phyloP scores from a whole-genome alignment of 805 yeast species.

The Schizosaccharomyces cryophilus region DNA sequence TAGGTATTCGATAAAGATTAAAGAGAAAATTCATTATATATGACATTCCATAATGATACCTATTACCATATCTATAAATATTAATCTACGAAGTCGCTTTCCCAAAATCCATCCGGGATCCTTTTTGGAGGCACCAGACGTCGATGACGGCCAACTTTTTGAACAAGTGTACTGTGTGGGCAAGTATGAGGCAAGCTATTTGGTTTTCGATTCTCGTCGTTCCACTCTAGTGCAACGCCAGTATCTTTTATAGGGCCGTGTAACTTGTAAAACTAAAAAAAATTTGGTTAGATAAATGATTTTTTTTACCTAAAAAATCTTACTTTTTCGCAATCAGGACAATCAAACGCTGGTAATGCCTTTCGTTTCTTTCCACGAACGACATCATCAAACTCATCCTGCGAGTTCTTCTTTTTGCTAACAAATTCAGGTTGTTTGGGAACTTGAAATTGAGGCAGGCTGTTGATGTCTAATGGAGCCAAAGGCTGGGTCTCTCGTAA shows the following conservation, averaged over 20 bases:
- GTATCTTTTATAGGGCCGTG: not conserved
- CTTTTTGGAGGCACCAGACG: not conserved
- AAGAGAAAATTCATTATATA: not conserved
- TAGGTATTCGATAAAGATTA: too few species aligned
- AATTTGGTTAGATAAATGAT: not conserved
- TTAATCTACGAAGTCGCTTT: not conserved
- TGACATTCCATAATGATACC: not conserved
- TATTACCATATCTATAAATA: not conserved
- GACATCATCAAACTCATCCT: not conserved
- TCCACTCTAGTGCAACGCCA: not conserved
- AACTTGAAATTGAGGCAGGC: not conserved
- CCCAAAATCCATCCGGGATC: not conserved
- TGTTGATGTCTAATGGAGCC: not conserved
- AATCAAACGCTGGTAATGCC: not conserved
- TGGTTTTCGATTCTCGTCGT: not conserved
- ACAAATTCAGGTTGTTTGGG: not conserved
- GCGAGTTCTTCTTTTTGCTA: too few species aligned
- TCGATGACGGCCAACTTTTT: not conserved
- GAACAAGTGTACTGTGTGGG: not conserved
- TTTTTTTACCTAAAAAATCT: not conserved
- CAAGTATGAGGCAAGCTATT: not conserved
- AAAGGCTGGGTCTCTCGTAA: not conserved
- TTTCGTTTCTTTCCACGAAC: not conserved
- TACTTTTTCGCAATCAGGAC: slow-evolving; percentile 1
- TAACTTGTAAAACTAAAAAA: not conserved